A percentile compares a stretch with the other conserved stretches of the same genome.
phyloP scores from a whole-genome alignment of 768 basidiomycete species.

The Gyrodon lividus region DNA sequence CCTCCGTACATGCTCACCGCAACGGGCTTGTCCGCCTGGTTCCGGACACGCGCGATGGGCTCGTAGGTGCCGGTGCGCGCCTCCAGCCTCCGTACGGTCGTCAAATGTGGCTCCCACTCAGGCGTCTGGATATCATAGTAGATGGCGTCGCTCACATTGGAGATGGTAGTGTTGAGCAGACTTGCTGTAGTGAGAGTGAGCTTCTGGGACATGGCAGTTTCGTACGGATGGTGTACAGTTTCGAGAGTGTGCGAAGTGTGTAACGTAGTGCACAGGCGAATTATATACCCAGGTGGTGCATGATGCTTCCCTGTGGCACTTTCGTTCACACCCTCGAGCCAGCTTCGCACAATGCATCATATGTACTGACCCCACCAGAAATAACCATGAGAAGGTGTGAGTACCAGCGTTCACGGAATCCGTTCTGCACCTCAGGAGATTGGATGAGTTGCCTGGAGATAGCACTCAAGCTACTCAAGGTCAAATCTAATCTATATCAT shows the following conservation, averaged over 20 bases:
- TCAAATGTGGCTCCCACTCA: slow-evolving; percentile 35
- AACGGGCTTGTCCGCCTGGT: slow-evolving; percentile 29
- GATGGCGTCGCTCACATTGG: slow-evolving; percentile 36
- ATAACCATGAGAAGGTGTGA: background rate
- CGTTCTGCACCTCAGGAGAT: background rate
- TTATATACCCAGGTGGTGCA: background rate
- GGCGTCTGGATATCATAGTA: slow-evolving; percentile 43
- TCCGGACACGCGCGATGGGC: slow-evolving; percentile 32
- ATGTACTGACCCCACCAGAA: background rate
- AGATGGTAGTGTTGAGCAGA: slow-evolving; percentile 37
- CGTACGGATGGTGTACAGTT: background rate
- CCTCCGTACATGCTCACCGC: slow-evolving; percentile 30
- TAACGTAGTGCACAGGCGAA: background rate
- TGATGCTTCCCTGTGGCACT: background rate
- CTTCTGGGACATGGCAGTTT: slow-evolving; percentile 24
- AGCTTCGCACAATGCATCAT: background rate
- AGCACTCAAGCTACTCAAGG: background rate
- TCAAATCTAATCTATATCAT: no score
- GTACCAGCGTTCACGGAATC: background rate
- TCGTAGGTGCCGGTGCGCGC: slow-evolving; percentile 29
- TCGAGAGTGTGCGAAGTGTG: background rate
- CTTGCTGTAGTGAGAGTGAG: slow-evolving; percentile 39
- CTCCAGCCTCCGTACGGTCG: slow-evolving; percentile 36
- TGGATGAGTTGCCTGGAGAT: background rate
- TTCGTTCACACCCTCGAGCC: background rate